These are phyloP conservation scores for Phytophthora pisi DNA, from an alignment of 352 stramenopile species.

Conservation along the genomic window DNA sequence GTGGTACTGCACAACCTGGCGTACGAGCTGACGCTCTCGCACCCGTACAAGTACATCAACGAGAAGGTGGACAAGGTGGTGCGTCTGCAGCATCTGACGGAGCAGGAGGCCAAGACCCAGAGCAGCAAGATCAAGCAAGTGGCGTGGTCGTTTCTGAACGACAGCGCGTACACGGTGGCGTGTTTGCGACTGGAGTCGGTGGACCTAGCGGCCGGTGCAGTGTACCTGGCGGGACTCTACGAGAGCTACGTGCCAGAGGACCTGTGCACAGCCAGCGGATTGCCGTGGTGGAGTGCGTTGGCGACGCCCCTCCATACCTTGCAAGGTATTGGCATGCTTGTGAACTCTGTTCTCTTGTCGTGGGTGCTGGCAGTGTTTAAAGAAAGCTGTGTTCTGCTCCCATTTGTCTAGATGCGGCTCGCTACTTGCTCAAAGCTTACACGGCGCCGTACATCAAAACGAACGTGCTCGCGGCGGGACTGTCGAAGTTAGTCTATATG, in stretches of 20 bases:
- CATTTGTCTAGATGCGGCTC: slow-evolving; percentile 78
- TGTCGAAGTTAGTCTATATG: slow-evolving; percentile 79
- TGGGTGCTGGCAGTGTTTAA: slow-evolving; percentile 65
- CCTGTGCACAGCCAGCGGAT: slow-evolving; percentile 55
- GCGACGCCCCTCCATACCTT: slow-evolving; percentile 72
- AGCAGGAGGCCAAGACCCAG: slow-evolving; percentile 57
- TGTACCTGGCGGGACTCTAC: slow-evolving; percentile 86
- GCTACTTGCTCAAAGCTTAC: slow-evolving; percentile 79
- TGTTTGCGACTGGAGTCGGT: slow-evolving; percentile 77
- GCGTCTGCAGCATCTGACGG: slow-evolving; percentile 58
- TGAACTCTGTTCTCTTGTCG: slow-evolving; percentile 45
- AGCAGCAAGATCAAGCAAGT: slow-evolving; percentile 87
- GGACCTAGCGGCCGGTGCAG: slow-evolving; percentile 77
- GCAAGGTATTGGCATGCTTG: slow-evolving; percentile 72
- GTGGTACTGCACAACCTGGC: slow-evolving; percentile 80
- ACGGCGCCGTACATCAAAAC: slow-evolving; percentile 80
- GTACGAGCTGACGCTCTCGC: slow-evolving; percentile 85
- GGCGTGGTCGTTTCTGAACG: slow-evolving; percentile 90
- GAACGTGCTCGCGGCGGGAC: slow-evolving; percentile 66
- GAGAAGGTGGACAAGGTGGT: slow-evolving; percentile 88
- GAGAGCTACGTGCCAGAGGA: slow-evolving; percentile 78
- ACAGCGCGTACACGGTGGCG: slow-evolving; percentile 85
- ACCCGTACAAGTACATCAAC: slow-evolving; percentile 90
- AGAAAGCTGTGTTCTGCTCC: slow-evolving; percentile 59
- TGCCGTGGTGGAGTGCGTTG: slow-evolving; percentile 79